Percentiles rank a stretch among this genome's conserved stretches.
These are phyloP conservation scores for Rhodotorula sp. DNA, from an alignment of 1,284 basidiomycete species.

Conservation along the genomic window DNA sequence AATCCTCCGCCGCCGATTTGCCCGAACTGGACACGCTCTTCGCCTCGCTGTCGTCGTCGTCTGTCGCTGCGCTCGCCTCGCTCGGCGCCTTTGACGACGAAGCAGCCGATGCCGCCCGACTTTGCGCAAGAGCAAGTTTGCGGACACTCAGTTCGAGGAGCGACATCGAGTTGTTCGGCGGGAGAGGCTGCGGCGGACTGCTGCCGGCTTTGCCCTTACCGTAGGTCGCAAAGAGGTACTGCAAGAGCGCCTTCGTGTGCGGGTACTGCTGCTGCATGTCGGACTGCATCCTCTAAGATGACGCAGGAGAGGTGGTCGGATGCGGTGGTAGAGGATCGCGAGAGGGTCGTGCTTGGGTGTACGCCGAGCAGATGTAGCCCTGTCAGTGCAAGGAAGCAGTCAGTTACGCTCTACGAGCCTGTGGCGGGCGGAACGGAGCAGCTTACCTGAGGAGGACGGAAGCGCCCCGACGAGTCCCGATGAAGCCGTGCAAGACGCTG, in stretches of 20 bases:
- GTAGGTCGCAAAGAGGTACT: slow-evolving; percentile 33
- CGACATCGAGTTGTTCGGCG: slow-evolving; percentile 13
- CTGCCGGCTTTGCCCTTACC: slow-evolving; percentile 3
- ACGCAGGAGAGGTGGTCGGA: background rate
- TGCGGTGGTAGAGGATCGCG: no score
- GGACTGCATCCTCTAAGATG: background rate
- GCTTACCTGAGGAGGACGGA: no score
- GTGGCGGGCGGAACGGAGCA: no score
- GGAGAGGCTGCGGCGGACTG: slow-evolving; percentile 18
- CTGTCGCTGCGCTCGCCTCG: slow-evolving; percentile 23
- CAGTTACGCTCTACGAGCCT: no score
- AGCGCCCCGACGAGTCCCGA: no score
- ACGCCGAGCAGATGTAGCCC: no score
- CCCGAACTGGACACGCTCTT: slow-evolving; percentile 3
- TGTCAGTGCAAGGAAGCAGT: no score
- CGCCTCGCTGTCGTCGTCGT: slow-evolving; percentile 25
- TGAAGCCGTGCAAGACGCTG: no score
- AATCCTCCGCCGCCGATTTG: slow-evolving; percentile 5
- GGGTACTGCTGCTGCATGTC: slow-evolving; percentile 4
- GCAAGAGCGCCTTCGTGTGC: slow-evolving; percentile 30
- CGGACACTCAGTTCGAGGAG: slow-evolving; percentile 33
- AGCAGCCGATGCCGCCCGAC: slow-evolving; percentile 17
- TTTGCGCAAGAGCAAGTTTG: slow-evolving; percentile 36
- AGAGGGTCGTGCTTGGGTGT: no score
- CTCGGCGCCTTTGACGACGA: slow-evolving; percentile 25